phyloP scores from a whole-genome alignment of 2,329 filamentous ascomycete species.

The Penicillium sp. region DNA sequence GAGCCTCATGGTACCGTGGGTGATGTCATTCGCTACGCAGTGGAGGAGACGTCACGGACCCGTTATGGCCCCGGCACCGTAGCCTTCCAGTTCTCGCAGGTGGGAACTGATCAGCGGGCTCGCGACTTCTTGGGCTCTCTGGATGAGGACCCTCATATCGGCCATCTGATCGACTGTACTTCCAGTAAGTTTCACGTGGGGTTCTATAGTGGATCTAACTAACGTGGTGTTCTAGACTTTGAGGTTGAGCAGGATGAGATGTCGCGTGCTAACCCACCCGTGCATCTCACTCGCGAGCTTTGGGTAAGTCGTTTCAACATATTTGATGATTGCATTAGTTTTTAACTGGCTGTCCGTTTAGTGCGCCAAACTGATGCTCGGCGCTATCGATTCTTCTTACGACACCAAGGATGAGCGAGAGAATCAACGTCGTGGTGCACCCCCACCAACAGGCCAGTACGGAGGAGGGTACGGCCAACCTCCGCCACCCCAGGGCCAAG shows the following conservation, averaged over 20 bases:
- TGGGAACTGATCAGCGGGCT: slow-evolving; percentile 58
- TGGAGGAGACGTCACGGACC: slow-evolving; percentile 43
- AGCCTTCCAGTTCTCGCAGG: slow-evolving; percentile 60
- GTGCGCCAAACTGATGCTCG: slow-evolving; percentile 58
- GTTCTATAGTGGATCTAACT: slow-evolving; percentile 7
- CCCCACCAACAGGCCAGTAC: slow-evolving; percentile 31
- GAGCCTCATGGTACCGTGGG: slow-evolving; percentile 50
- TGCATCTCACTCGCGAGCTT: slow-evolving; percentile 56
- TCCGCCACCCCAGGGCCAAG: slow-evolving; percentile 16
- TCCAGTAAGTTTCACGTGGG: slow-evolving; percentile 47
- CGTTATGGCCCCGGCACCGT: slow-evolving; percentile 52
- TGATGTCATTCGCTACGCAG: slow-evolving; percentile 50
- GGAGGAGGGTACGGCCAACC: slow-evolving; percentile 24
- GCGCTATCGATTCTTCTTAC: slow-evolving; percentile 58
- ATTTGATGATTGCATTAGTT: neutral
- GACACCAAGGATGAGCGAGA: slow-evolving; percentile 57
- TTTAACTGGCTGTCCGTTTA: slow-evolving; percentile 18
- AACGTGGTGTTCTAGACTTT: slow-evolving; percentile 43
- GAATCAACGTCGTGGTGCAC: slow-evolving; percentile 26
- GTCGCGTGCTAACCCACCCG: slow-evolving; percentile 52
- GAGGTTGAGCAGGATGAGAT: slow-evolving; percentile 61
- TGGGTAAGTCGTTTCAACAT: slow-evolving; percentile 40
- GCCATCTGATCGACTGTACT: slow-evolving; percentile 57
- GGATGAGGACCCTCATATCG: slow-evolving; percentile 56
- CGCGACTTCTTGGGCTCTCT: slow-evolving; percentile 56